Conservation (phyloP, 1,284 basidiomycete genomes). For the Naganishia sp. region DNA sequence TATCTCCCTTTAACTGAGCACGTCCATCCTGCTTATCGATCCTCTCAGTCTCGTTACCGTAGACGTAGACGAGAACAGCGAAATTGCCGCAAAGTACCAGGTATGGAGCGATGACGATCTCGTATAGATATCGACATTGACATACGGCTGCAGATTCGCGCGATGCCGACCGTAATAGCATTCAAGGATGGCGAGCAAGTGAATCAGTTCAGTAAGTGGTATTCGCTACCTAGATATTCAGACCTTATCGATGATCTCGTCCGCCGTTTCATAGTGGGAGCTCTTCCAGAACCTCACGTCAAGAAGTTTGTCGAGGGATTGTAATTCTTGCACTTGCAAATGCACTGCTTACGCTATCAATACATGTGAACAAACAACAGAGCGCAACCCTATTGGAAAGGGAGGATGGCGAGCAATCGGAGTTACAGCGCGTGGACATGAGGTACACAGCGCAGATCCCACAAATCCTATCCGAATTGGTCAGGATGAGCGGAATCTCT, state of each 20-base stretch:
- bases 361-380: too few species aligned
- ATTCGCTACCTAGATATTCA: not conserved
- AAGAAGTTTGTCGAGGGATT: slow-evolving; percentile 46
- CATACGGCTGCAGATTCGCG: slow-evolving; percentile 41
- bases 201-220: slow-evolving; percentile 51
- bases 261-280: slow-evolving; percentile 42
- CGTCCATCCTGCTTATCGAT: not conserved
- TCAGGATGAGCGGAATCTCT: too few species aligned
- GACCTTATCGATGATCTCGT: not conserved
- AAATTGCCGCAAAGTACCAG: slow-evolving; percentile 51
- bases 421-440: too few species aligned
- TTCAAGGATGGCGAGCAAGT: slow-evolving; percentile 52
- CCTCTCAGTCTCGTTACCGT: slow-evolving; percentile 48
- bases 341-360: too few species aligned
- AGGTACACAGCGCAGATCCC: too few species aligned
- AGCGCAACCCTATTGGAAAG: too few species aligned
- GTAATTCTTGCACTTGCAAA: not conserved
- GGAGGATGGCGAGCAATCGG: too few species aligned
- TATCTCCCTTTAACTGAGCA: not conserved
- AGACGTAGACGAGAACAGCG: slow-evolving; percentile 49
- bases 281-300: slow-evolving; percentile 46
- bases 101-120: slow-evolving; percentile 31
- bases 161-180: slow-evolving; percentile 52
- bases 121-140: not conserved
- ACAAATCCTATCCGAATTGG: too few species aligned